Percentiles rank a stretch among this genome's conserved stretches.
Conservation (phyloP, 116 monocot species). For the Zostera marina region DNA sequence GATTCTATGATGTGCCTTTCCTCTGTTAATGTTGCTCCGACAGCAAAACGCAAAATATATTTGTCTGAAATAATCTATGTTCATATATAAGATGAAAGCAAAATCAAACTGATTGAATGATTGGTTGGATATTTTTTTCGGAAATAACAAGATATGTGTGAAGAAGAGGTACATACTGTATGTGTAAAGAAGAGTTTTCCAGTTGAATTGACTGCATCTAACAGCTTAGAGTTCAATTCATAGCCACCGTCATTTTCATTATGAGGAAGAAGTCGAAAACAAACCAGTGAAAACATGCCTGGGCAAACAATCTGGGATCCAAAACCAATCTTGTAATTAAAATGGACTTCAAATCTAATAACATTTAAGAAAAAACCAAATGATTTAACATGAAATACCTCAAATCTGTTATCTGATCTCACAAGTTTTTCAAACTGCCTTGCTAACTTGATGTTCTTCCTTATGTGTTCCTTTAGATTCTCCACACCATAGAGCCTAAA, state of each 20-base stretch:
- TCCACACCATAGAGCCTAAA: constrained; percentile 67
- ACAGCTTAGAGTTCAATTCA: constrained; percentile 44
- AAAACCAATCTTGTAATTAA: too few relatives aligned
- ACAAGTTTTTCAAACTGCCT: constrained; percentile 42
- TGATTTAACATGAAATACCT: constrained; percentile 28
- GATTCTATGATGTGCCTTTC: constrained; percentile 43
- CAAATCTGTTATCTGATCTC: constrained; percentile 61
- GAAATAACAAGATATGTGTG: not conserved
- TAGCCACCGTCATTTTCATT: constrained; percentile 26
- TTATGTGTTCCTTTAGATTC: constrained; percentile 47
- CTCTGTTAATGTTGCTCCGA: constrained; percentile 68
- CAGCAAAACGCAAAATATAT: constrained; percentile 51
- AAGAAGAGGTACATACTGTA: constrained; percentile 24
- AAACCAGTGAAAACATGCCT: constrained; percentile 71
- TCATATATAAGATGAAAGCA: too few relatives aligned
- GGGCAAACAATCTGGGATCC: constrained; percentile 42
- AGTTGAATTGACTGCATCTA: constrained; percentile 49
- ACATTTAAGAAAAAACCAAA: too few relatives aligned
- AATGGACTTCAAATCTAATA: not conserved
- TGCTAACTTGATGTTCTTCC: constrained; percentile 65
- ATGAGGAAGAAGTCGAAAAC: constrained; percentile 59
- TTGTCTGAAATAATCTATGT: constrained; percentile 56
- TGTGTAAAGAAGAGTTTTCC: constrained; percentile 74
- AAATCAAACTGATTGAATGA: too few relatives aligned
- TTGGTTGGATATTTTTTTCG: not conserved